A percentile compares a stretch with the other conserved stretches of the same genome.
These are phyloP conservation scores for Botrytis cinerea DNA, from an alignment of 2,329 filamentous ascomycete species.

Conservation along the genomic window DNA sequence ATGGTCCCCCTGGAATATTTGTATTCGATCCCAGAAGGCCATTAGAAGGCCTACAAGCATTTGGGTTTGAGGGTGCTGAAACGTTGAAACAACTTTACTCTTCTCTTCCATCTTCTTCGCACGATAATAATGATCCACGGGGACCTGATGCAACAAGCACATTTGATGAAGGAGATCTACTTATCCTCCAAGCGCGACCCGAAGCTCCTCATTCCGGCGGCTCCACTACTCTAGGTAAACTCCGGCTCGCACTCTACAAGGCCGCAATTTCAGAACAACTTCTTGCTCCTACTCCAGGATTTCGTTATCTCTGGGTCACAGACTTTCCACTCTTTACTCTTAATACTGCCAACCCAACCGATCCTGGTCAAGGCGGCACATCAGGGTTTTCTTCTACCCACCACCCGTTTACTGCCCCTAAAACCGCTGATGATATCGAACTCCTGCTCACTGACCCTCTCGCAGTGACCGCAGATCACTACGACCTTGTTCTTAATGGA, in stretches of 20 bases:
- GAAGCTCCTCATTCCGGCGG: conserved; percentile 66
- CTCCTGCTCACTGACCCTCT: conserved; percentile 72
- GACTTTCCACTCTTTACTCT: conserved; percentile 93
- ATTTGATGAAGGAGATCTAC: conserved; percentile 69
- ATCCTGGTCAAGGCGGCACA: conserved; percentile 69
- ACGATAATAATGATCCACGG: conserved; percentile 22
- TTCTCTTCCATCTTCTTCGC: conserved; percentile 26
- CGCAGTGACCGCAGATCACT: conserved; percentile 78
- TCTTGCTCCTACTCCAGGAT: conserved; percentile 38
- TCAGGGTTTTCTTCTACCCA: conserved; percentile 86
- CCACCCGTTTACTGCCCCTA: conserved; percentile 92
- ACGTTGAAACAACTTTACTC: conserved; percentile 43
- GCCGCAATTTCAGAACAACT: conserved; percentile 35
- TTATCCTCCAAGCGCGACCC: conserved; percentile 79
- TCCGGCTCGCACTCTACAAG: conserved; percentile 39
- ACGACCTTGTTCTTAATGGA: conserved; percentile 94
- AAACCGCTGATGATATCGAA: conserved; percentile 70
- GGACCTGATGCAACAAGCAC: conserved; percentile 37
- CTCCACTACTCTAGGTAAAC: conserved; percentile 55
- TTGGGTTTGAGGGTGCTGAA: conserved; percentile 72
- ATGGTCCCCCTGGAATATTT: conserved; percentile 79
- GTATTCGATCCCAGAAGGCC: conserved; percentile 74
- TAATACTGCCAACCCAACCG: conserved; percentile 49
- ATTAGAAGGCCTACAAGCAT: conserved; percentile 71
- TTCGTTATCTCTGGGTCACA: conserved; percentile 80